These are phyloP conservation scores for Butyriboletus loyo DNA, from an alignment of 768 basidiomycete genomes.

Conservation along the genomic window DNA sequence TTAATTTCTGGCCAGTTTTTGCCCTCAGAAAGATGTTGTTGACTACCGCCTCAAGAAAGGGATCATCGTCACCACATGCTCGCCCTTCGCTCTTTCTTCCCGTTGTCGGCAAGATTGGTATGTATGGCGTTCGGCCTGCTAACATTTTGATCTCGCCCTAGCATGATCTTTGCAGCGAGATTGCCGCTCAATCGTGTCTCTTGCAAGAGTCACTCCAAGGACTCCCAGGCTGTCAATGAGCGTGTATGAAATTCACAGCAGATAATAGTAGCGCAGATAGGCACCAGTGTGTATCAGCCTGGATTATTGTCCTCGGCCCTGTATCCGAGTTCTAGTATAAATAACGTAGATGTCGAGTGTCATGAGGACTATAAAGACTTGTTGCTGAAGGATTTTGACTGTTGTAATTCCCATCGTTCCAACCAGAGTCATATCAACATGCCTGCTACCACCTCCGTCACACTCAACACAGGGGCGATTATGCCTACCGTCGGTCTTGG, in stretches of 20 bases:
- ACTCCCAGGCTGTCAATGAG: slow-evolving; percentile 52
- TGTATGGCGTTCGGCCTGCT: slow-evolving; percentile 53
- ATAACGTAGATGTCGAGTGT: neutral
- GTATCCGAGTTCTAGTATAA: slow-evolving; percentile 3
- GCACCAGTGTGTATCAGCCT: neutral
- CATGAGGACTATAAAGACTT: slow-evolving; percentile 5
- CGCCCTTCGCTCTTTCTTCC: slow-evolving; percentile 64
- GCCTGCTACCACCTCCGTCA: slow-evolving; percentile 49
- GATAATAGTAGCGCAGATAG: neutral
- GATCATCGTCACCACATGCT: slow-evolving; percentile 72
- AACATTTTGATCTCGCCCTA: slow-evolving; percentile 65
- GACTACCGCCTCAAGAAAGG: slow-evolving; percentile 57
- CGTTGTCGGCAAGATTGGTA: slow-evolving; percentile 53
- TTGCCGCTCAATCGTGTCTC: neutral
- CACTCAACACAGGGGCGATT: slow-evolving; percentile 71
- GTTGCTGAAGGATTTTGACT: neutral
- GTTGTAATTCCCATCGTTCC: neutral
- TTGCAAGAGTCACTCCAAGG: slow-evolving; percentile 58
- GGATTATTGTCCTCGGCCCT: too few relatives aligned
- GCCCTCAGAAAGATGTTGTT: slow-evolving; percentile 62
- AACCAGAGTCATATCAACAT: slow-evolving; percentile 28
- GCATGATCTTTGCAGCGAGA: neutral
- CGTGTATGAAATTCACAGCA: slow-evolving; percentile 2
- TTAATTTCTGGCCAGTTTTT: slow-evolving; percentile 39
- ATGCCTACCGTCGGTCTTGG: slow-evolving; percentile 78